Conservation (phyloP, 257 asterid species). For the Plectranthus barbatus region DNA sequence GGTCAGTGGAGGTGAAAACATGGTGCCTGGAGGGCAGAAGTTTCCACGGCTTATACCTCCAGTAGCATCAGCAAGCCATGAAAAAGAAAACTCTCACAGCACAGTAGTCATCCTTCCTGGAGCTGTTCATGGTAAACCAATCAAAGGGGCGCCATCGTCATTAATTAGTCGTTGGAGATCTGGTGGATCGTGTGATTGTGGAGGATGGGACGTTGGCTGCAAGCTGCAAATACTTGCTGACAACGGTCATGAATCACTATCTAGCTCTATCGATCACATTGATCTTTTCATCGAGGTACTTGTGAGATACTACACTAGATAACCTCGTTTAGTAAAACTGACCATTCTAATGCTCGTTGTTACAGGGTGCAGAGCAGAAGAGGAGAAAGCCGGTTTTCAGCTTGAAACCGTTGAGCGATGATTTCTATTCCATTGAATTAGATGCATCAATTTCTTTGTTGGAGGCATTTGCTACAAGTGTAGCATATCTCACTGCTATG, state of each 20-base stretch:
- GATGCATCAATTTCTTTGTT: constrained; percentile 54
- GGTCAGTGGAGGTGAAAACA: too few species aligned
- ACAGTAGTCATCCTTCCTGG: constrained; percentile 66
- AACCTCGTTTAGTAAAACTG: not conserved
- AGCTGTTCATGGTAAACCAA: constrained; percentile 62
- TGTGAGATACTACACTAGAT: not conserved
- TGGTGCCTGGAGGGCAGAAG: constrained; percentile 14
- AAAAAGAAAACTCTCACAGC: constrained; percentile 15
- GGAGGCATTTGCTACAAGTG: constrained; percentile 78
- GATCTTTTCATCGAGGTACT: constrained; percentile 63
- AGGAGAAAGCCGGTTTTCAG: constrained; percentile 53
- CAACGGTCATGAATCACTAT: constrained; percentile 15
- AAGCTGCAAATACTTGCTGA: constrained; percentile 60
- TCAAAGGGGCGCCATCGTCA: constrained; percentile 61
- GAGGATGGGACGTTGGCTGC: constrained; percentile 99
- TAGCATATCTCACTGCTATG: constrained; percentile 49
- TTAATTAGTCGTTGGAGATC: constrained; percentile 72
- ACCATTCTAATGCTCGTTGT: not conserved
- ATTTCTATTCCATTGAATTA: constrained; percentile 52
- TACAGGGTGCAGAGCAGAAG: constrained; percentile 46
- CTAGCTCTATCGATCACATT: constrained; percentile 27
- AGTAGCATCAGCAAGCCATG: constrained; percentile 7
- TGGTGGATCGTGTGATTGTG: constrained; percentile 91
- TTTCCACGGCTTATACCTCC: not conserved
- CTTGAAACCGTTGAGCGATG: constrained; percentile 54